Evolutionary conservation across 441 rosid species (phyloP).

Genomic region (Arabidopsis lyrata): DNA sequence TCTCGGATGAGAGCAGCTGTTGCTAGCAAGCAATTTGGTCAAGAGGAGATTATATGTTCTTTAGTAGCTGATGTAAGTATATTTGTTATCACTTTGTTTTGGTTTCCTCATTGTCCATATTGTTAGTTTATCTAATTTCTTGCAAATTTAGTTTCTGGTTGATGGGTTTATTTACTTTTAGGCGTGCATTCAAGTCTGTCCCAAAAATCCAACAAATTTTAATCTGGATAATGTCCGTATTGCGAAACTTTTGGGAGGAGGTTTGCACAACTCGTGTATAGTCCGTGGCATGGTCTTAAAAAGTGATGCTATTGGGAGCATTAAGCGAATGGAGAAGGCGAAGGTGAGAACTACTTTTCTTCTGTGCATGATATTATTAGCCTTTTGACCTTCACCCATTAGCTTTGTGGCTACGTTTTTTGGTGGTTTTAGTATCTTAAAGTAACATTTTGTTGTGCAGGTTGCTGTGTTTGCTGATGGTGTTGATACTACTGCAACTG

Average conservation of each 20-base stretch:
- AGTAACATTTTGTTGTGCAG: conserved; percentile 44
- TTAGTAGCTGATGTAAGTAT: conserved; percentile 76
- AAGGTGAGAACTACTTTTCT: conserved; percentile 56
- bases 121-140: neutral
- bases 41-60: conserved; percentile 78
- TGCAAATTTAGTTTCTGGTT: too few species aligned
- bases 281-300: conserved; percentile 95
- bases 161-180: too few species aligned
- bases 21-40: conserved; percentile 97
- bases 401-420: too few species aligned
- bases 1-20: conserved; percentile 88
- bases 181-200: too few species aligned
- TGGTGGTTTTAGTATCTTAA: neutral
- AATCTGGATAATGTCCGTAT: too few species aligned
- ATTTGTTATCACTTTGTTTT: neutral
- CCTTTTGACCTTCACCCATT: too few species aligned
- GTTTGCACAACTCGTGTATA: conserved; percentile 71
- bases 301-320: conserved; percentile 82
- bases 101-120: neutral
- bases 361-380: too few species aligned
- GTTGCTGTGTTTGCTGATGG: conserved; percentile 96
- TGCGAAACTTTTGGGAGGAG: conserved; percentile 79
- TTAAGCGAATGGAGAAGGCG: conserved; percentile 81
- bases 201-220: too few species aligned
- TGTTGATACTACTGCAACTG: conserved; percentile 92